phyloP scores from a whole-genome alignment of 2,329 filamentous ascomycete species.

The Cylindrodendrum hubeiense region DNA sequence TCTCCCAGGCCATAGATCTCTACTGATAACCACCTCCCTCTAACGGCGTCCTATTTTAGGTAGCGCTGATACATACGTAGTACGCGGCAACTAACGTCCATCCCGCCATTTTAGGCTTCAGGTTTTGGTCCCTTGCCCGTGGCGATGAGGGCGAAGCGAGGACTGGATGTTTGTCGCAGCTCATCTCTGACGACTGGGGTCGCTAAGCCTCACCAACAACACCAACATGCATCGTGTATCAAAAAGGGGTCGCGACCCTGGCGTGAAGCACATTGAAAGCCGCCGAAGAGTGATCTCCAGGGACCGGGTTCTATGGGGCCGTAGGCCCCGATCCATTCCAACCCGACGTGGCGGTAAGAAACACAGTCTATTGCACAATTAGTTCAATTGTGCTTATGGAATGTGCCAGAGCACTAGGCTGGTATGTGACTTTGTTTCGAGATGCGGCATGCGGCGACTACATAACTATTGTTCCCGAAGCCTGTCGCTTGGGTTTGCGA shows the following conservation, averaged over 20 bases:
- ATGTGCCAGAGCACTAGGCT: slow-evolving; percentile 26
- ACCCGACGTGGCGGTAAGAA: slow-evolving; percentile 15
- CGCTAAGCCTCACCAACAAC: slow-evolving; percentile 13
- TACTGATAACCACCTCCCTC: not conserved
- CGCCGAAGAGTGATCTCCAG: slow-evolving; percentile 29
- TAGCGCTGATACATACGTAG: slow-evolving; percentile 1
- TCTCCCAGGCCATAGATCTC: not conserved
- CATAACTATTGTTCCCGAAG: not conserved
- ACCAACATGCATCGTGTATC: slow-evolving; percentile 30
- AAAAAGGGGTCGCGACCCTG: slow-evolving; percentile 36
- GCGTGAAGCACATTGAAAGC: slow-evolving; percentile 19
- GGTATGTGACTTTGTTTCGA: slow-evolving; percentile 33
- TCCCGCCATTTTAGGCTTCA: slow-evolving; percentile 4
- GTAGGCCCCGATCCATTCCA: slow-evolving; percentile 34
- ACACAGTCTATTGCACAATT: not conserved
- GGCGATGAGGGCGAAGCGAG: not conserved
- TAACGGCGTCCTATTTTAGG: not conserved
- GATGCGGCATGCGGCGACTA: not conserved
- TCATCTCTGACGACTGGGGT: slow-evolving; percentile 9
- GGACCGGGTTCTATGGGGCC: slow-evolving; percentile 22
- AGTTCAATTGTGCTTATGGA: slow-evolving; percentile 17
- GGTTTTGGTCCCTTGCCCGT: not conserved
- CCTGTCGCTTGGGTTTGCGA: not conserved
- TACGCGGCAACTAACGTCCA: not conserved
- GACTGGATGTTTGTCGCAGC: not conserved